phyloP scores from a whole-genome alignment of 352 stramenopile species.

The Thalassiosira oceanica region DNA sequence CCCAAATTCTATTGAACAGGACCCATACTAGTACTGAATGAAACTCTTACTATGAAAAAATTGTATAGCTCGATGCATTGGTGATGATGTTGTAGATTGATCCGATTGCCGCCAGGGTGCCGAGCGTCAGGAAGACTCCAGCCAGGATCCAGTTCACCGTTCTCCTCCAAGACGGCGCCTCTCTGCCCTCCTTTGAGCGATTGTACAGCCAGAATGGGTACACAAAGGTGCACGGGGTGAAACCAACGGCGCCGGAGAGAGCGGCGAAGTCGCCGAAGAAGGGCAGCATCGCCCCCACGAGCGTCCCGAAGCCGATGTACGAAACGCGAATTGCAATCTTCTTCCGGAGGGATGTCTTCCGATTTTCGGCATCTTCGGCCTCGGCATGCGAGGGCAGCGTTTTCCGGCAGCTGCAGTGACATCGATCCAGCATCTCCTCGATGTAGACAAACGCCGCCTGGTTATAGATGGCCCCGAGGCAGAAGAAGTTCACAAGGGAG shows the following conservation, averaged over 20 bases:
- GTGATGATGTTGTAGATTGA: neutral
- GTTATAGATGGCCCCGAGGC: neutral
- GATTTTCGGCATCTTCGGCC: neutral
- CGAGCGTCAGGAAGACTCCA: neutral
- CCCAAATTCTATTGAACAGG: too few relatives aligned
- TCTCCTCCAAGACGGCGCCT: neutral
- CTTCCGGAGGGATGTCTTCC: neutral
- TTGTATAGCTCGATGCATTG: neutral
- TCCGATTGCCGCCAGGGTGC: neutral
- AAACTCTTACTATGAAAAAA: too few relatives aligned
- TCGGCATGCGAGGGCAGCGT: neutral
- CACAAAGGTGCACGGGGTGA: constrained; percentile 8
- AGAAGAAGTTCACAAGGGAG: neutral
- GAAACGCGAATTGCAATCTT: constrained; percentile 5
- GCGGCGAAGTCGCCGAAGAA: constrained; percentile 10
- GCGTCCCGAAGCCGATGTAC: constrained; percentile 3
- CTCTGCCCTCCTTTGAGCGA: neutral
- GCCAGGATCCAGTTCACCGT: neutral
- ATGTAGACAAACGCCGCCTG: neutral
- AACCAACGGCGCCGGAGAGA: constrained; percentile 5
- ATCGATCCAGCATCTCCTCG: neutral
- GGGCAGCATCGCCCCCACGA: neutral
- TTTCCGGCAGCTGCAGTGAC: too few relatives aligned
- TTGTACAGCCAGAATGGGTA: constrained; percentile 9
- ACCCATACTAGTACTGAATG: too few relatives aligned